Percentiles rank a stretch among this genome's conserved stretches.
Conservation (phyloP, 2,329 filamentous ascomycete species). For the Cladosporium cucumerinum region DNA sequence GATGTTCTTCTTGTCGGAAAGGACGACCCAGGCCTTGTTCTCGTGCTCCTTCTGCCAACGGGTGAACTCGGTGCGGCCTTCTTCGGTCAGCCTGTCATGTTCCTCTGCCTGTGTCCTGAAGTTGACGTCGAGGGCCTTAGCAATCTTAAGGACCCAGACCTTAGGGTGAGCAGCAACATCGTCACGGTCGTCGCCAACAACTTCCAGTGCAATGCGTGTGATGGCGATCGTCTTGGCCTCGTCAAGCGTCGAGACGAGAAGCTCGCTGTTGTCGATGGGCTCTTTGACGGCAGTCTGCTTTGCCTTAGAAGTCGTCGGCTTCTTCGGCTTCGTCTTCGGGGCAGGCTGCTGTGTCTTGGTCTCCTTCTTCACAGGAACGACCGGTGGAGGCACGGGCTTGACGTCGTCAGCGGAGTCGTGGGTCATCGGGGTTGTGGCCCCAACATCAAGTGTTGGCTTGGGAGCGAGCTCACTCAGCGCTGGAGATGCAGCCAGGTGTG, state of each 20-base stretch:
- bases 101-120: neutral
- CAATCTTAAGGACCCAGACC: neutral
- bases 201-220: neutral
- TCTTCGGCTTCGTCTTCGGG: neutral
- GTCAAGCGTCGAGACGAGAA: neutral
- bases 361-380: neutral
- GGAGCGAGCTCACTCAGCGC: neutral
- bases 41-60: conserved; percentile 8
- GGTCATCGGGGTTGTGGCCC: neutral
- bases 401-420: neutral
- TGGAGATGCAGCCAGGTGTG: neutral
- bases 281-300: neutral
- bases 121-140: neutral
- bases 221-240: neutral
- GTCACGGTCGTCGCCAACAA: neutral
- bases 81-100: neutral
- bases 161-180: neutral
- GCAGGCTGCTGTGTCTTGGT: neutral
- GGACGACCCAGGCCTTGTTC: neutral
- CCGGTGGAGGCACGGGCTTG: neutral
- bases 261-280: neutral
- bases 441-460: neutral
- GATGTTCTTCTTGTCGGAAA: neutral
- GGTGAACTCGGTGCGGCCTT: neutral
- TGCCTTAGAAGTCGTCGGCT: neutral